Evolutionary conservation across 345 rosid genomes (phyloP).

Genomic region (Physaria fendleri): DNA sequence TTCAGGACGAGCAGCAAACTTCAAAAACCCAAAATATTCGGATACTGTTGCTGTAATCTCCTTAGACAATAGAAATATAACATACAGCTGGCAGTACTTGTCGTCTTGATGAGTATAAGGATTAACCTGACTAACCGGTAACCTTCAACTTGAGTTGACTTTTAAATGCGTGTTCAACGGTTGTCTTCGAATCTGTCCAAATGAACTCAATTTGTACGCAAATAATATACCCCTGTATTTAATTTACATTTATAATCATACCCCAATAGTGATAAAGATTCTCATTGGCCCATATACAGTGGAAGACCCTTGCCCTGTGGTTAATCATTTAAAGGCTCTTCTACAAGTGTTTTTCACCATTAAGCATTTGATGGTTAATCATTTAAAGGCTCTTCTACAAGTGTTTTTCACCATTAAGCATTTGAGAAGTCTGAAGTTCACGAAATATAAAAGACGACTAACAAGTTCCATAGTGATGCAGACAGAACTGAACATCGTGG

Average conservation of each 20-base stretch:
- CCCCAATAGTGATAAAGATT: too few relatives aligned
- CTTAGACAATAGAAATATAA: neutral
- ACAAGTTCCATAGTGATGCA: too few relatives aligned
- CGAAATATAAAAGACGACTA: too few relatives aligned
- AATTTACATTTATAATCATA: neutral
- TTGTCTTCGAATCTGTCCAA: neutral
- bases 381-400: too few relatives aligned
- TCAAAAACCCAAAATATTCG: neutral
- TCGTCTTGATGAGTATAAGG: neutral
- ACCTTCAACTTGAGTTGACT: conserved; percentile 23
- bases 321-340: too few relatives aligned
- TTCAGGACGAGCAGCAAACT: conserved; percentile 1
- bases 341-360: too few relatives aligned
- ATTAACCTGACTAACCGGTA: conserved; percentile 24
- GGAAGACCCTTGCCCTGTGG: too few relatives aligned
- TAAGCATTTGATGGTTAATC: too few relatives aligned
- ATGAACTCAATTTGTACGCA: neutral
- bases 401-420: too few relatives aligned
- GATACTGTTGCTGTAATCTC: neutral
- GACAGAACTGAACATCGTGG: too few relatives aligned
- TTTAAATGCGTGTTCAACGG: conserved; percentile 9
- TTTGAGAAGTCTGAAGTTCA: too few relatives aligned
- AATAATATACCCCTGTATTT: neutral
- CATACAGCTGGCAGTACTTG: conserved; percentile 23
- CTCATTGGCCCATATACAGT: too few relatives aligned